phyloP scores from a whole-genome alignment of 1,284 basidiomycete species.

The Apiotrichum siamense region DNA sequence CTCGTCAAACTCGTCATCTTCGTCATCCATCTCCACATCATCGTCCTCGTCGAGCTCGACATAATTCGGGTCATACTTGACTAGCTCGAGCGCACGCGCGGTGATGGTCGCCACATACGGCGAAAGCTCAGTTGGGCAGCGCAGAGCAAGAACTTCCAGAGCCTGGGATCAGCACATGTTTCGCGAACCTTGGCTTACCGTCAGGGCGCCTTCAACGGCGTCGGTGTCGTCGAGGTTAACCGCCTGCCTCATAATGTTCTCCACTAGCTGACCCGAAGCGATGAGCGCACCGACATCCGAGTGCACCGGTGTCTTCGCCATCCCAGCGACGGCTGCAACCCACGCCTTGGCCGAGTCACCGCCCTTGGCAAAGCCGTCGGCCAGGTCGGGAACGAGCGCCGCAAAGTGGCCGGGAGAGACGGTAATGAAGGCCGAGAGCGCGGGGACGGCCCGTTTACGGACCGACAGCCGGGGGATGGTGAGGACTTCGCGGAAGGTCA shows the following conservation, averaged over 20 bases:
- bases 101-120: conserved; percentile 65
- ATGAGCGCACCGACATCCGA: conserved; percentile 27
- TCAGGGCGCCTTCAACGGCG: conserved; percentile 38
- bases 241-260: conserved; percentile 26
- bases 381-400: conserved; percentile 23
- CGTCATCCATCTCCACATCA: conserved; percentile 50
- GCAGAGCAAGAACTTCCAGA: conserved; percentile 72
- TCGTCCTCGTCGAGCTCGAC: conserved; percentile 67
- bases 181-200: conserved; percentile 14
- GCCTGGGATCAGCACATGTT: conserved; percentile 51
- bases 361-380: conserved; percentile 21
- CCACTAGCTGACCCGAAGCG: conserved; percentile 27
- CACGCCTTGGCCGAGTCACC: conserved; percentile 30
- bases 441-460: conserved; percentile 80
- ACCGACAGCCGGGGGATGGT: conserved; percentile 71
- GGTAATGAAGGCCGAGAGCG: conserved; percentile 51
- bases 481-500: conserved; percentile 68
- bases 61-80: conserved; percentile 96
- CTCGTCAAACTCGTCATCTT: conserved; percentile 58
- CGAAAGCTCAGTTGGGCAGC: conserved; percentile 74
- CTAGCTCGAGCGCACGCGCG: conserved; percentile 63
- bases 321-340: conserved; percentile 28
- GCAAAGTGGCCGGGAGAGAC: conserved; percentile 30
- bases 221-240: conserved; percentile 34
- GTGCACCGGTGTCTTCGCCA: conserved; percentile 33